Evolutionary conservation across 345 rosid genomes (phyloP).

Genomic region (Dimocarpus longan): DNA sequence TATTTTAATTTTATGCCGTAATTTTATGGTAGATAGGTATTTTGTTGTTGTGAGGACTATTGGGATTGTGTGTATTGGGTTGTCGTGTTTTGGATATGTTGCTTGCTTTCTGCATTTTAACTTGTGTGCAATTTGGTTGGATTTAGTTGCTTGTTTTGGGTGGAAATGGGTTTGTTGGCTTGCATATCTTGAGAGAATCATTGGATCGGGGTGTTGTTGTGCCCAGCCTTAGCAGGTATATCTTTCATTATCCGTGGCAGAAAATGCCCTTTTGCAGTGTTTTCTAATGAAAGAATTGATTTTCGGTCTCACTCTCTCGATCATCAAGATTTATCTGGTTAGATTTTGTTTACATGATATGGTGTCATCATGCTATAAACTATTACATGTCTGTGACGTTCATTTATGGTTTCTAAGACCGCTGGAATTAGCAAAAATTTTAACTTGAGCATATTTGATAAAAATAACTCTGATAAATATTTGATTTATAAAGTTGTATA

Average conservation of each 20-base stretch:
- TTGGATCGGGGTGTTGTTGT: slow-evolving; percentile 68
- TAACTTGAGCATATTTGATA: not conserved
- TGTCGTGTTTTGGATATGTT: not conserved
- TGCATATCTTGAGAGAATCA: slow-evolving; percentile 88
- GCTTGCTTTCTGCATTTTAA: slow-evolving; percentile 12
- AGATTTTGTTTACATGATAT: not conserved
- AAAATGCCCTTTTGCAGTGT: not conserved
- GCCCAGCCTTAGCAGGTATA: slow-evolving; percentile 95
- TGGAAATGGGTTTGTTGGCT: slow-evolving; percentile 98
- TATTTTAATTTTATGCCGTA: too few relatives aligned
- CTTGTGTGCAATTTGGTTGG: slow-evolving; percentile 15
- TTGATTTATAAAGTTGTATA: not conserved
- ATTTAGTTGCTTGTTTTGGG: slow-evolving; percentile 92
- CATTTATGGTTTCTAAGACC: not conserved
- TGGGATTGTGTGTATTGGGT: not conserved
- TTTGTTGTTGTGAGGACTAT: not conserved
- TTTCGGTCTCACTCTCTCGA: not conserved
- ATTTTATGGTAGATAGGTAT: too few relatives aligned
- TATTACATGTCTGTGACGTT: not conserved
- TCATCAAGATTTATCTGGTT: not conserved
- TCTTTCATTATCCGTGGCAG: not conserved
- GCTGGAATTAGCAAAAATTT: not conserved
- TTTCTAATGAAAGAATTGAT: not conserved
- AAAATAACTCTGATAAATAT: not conserved
- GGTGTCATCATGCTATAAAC: not conserved